Percentiles rank a stretch among this genome's conserved stretches.
Evolutionary conservation across 2,329 filamentous ascomycete genomes (phyloP).

Genomic region (Ophiobolus disseminans): DNA sequence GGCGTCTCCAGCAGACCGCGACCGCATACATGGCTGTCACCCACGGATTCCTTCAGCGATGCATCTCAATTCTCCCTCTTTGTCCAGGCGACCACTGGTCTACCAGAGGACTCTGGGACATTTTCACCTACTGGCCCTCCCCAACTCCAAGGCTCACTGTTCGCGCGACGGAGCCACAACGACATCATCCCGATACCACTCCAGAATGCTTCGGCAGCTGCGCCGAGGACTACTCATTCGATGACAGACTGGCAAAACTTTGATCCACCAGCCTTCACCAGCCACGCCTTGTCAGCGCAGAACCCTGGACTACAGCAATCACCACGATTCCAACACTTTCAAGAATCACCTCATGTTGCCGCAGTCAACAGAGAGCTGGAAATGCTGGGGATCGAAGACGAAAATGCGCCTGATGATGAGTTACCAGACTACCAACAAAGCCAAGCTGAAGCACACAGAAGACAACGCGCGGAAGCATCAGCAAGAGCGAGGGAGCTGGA

Average conservation of each 20-base stretch:
- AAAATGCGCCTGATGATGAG: constrained; percentile 45
- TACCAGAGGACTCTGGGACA: constrained; percentile 39
- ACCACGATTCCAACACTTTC: constrained; percentile 21
- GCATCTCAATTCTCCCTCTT: constrained; percentile 49
- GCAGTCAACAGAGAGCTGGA: constrained; percentile 41
- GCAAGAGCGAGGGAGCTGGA: constrained; percentile 55
- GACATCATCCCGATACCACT: constrained; percentile 35
- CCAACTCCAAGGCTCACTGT: constrained; percentile 44
- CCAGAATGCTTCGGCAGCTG: constrained; percentile 21
- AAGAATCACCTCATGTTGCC: constrained; percentile 28
- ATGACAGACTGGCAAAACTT: constrained; percentile 38
- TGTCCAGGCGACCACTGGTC: constrained; percentile 48
- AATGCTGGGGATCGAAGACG: constrained; percentile 39
- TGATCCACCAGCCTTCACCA: constrained; percentile 22
- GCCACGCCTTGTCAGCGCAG: constrained; percentile 15
- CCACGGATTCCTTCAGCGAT: constrained; percentile 45
- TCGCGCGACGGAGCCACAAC: constrained; percentile 37
- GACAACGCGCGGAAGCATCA: constrained; percentile 50
- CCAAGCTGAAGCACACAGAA: constrained; percentile 54
- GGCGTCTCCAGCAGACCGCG: constrained; percentile 28
- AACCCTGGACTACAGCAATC: constrained; percentile 19
- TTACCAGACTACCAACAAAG: constrained; percentile 57
- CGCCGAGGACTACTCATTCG: constrained; percentile 15
- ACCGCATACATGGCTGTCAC: constrained; percentile 45
- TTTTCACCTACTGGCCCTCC: constrained; percentile 41